These are phyloP conservation scores for Annulohypoxylon stygium DNA, from an alignment of 495 filamentous ascomycete genomes.

Conservation along the genomic window DNA sequence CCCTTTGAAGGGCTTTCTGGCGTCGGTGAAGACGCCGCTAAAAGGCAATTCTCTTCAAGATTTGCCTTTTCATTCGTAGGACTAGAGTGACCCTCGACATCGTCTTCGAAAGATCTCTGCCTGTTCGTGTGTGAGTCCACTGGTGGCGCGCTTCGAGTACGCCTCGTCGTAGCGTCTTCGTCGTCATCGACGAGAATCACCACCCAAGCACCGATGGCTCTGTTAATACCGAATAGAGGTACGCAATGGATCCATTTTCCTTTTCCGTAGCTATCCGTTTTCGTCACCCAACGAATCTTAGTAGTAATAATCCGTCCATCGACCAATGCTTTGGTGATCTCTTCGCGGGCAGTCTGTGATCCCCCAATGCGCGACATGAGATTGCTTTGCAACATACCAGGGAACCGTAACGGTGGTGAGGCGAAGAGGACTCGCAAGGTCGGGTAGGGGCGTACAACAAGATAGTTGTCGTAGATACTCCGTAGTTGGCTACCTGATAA, in stretches of 20 bases:
- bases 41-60: background rate
- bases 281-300: slow-evolving; percentile 70
- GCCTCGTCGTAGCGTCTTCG: slow-evolving; percentile 22
- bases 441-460: slow-evolving; percentile 72
- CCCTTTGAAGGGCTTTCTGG: background rate
- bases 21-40: background rate
- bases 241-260: slow-evolving; percentile 74
- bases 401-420: slow-evolving; percentile 72
- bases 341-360: slow-evolving; percentile 62
- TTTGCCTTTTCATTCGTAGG: background rate
- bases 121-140: slow-evolving; percentile 40
- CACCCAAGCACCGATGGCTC: slow-evolving; percentile 74
- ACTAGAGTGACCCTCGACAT: background rate
- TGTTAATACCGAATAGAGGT: slow-evolving; percentile 68
- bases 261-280: slow-evolving; percentile 58
- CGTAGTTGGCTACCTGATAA: slow-evolving; percentile 49
- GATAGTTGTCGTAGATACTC: slow-evolving; percentile 69
- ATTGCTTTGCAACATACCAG: slow-evolving; percentile 72
- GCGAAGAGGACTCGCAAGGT: slow-evolving; percentile 74
- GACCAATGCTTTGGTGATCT: slow-evolving; percentile 66
- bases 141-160: slow-evolving; percentile 42
- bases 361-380: slow-evolving; percentile 73
- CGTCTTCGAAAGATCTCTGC: slow-evolving; percentile 18
- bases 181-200: slow-evolving; percentile 71
- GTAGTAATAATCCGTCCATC: slow-evolving; percentile 70